phyloP scores from a whole-genome alignment of 164 flowering plant genomes.

The Chimonanthus praecox region DNA sequence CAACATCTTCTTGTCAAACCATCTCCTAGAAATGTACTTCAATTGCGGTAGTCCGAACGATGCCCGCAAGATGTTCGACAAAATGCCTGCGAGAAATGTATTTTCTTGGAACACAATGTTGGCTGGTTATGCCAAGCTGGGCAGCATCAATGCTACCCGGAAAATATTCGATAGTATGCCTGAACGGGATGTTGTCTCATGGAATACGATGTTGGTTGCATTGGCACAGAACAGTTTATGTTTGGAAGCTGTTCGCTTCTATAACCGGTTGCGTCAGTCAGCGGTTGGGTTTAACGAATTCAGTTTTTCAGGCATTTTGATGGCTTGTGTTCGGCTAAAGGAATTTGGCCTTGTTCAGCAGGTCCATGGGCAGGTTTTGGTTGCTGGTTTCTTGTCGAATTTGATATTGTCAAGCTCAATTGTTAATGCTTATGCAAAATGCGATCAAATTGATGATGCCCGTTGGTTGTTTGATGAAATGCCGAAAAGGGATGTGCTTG shows the following conservation, averaged over 20 bases:
- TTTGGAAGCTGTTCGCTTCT: conserved; percentile 45
- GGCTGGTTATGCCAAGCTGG: conserved; percentile 58
- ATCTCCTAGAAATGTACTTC: conserved; percentile 50
- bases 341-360: conserved; percentile 40
- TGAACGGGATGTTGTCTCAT: conserved; percentile 60
- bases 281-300: conserved; percentile 45
- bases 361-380: conserved; percentile 62
- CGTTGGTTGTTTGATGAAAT: conserved; percentile 55
- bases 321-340: conserved; percentile 46
- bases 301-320: conserved; percentile 66
- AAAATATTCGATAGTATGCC: conserved; percentile 59
- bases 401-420: conserved; percentile 54
- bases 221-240: conserved; percentile 40
- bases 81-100: conserved; percentile 57
- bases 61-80: conserved; percentile 61
- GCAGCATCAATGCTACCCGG: conserved; percentile 39
- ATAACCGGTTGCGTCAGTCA: conserved; percentile 34
- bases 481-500: conserved; percentile 42
- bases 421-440: conserved; percentile 65
- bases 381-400: conserved; percentile 45
- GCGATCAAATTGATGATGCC: conserved; percentile 45
- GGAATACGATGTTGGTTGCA: conserved; percentile 74
- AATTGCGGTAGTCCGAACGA: conserved; percentile 34
- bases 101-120: conserved; percentile 71
- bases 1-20: conserved; percentile 41